These are phyloP conservation scores for Sechiopsis laciniata DNA, from an alignment of 306 rosid species.

Conservation along the genomic window DNA sequence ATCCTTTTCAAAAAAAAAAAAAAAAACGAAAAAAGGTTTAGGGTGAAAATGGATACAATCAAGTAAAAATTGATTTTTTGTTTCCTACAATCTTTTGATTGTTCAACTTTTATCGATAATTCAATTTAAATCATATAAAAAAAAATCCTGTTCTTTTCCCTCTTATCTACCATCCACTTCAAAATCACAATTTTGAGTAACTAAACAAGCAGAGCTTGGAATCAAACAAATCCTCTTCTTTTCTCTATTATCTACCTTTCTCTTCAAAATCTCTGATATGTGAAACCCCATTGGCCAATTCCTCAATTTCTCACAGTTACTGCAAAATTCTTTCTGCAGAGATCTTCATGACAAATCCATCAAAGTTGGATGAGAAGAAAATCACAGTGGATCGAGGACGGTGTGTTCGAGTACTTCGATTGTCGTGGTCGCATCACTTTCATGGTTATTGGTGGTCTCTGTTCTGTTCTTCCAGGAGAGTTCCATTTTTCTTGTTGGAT, in stretches of 20 bases:
- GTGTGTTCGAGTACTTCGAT: not conserved
- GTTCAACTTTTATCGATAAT: too few species aligned
- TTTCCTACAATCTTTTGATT: not conserved
- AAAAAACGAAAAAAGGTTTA: too few species aligned
- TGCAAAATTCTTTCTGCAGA: constrained; percentile 49
- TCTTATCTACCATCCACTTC: too few species aligned
- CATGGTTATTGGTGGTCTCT: not conserved
- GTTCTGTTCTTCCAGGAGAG: not conserved
- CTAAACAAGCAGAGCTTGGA: not conserved
- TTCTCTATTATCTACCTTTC: constrained; percentile 40
- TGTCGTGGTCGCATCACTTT: not conserved
- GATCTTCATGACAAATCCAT: constrained; percentile 60
- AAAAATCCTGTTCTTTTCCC: too few species aligned
- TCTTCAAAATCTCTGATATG: constrained; percentile 44
- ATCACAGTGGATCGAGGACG: constrained; percentile 29
- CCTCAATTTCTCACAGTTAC: too few species aligned
- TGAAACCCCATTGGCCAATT: constrained; percentile 72
- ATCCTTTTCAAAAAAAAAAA: too few species aligned
- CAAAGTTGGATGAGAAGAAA: constrained; percentile 52
- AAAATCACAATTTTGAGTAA: not conserved
- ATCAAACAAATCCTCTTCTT: constrained; percentile 26
- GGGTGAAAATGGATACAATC: too few species aligned
- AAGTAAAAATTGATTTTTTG: too few species aligned
- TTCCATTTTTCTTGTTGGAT: not conserved
- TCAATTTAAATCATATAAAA: too few species aligned